phyloP scores from a whole-genome alignment of 768 basidiomycete genomes.

The Suillus bovinus region DNA sequence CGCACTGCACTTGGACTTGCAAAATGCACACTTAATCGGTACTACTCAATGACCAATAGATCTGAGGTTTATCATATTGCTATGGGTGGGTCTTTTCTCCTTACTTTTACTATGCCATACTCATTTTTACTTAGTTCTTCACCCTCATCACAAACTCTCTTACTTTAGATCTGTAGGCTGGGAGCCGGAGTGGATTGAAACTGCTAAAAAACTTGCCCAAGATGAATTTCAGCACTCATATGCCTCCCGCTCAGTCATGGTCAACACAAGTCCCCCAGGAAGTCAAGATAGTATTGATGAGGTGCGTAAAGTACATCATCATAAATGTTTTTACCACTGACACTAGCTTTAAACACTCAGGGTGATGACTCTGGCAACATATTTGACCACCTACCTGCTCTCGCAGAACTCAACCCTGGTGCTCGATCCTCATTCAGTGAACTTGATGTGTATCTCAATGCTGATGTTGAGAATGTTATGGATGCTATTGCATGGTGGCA shows the following conservation, averaged over 20 bases:
- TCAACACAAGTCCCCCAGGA: slow-evolving; percentile 5
- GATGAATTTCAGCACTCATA: slow-evolving; percentile 19
- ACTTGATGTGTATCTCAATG: too few relatives aligned
- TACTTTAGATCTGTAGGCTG: slow-evolving; percentile 30
- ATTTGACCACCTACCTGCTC: too few relatives aligned
- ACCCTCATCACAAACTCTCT: slow-evolving; percentile 27
- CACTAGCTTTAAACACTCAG: slow-evolving; percentile 19
- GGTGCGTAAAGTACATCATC: slow-evolving; percentile 11
- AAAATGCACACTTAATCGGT: slow-evolving; percentile 24
- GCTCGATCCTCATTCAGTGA: too few relatives aligned
- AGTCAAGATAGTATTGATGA: slow-evolving; percentile 4
- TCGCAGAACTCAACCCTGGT: slow-evolving; percentile 26
- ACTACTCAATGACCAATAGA: slow-evolving; percentile 25
- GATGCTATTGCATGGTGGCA: too few relatives aligned
- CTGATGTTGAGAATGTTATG: too few relatives aligned
- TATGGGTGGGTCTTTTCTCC: slow-evolving; percentile 20
- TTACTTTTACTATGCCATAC: too few relatives aligned
- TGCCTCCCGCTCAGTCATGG: neutral
- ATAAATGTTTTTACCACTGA: slow-evolving; percentile 31
- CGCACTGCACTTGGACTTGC: slow-evolving; percentile 15
- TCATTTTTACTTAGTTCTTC: slow-evolving; percentile 32
- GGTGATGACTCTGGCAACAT: neutral
- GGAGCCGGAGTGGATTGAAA: slow-evolving; percentile 27
- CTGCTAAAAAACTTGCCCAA: slow-evolving; percentile 23
- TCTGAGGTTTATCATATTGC: slow-evolving; percentile 28